phyloP scores from a whole-genome alignment of 768 basidiomycete species.

The Suillus subalutaceus region DNA sequence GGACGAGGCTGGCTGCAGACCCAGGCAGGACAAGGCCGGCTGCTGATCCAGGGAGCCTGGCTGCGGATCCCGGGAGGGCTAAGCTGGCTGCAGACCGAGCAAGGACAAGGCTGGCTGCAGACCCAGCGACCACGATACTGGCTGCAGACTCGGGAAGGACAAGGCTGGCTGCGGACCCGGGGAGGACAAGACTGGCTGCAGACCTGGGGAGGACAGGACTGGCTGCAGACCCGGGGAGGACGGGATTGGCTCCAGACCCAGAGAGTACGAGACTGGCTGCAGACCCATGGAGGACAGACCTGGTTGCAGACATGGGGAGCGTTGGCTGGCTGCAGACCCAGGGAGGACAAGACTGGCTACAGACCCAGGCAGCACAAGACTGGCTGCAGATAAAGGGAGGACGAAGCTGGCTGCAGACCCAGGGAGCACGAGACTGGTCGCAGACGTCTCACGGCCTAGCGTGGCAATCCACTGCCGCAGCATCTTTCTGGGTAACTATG shows the following conservation, averaged over 20 bases:
- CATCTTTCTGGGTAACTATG: background rate
- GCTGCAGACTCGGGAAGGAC: background rate
- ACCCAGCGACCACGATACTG: background rate
- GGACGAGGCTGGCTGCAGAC: too few species aligned
- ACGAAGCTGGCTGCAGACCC: too few species aligned
- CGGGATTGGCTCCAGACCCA: too few species aligned
- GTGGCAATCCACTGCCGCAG: background rate
- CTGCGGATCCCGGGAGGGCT: too few species aligned
- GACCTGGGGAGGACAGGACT: background rate
- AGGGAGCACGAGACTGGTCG: background rate
- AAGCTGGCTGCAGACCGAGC: too few species aligned
- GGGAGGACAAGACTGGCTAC: too few species aligned
- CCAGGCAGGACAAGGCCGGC: too few species aligned
- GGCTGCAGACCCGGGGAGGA: background rate
- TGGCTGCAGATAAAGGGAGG: too few species aligned
- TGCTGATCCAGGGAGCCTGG: too few species aligned
- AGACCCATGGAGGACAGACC: background rate
- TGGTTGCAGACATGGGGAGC: too few species aligned
- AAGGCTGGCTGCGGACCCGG: background rate
- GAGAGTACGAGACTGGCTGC: background rate
- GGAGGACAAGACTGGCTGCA: background rate
- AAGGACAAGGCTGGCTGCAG: background rate
- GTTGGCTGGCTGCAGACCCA: too few species aligned
- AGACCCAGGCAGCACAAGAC: too few species aligned
- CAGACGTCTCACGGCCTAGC: background rate